Conservation (phyloP, 2,329 filamentous ascomycete species). For the Botrytis sinoallii region DNA sequence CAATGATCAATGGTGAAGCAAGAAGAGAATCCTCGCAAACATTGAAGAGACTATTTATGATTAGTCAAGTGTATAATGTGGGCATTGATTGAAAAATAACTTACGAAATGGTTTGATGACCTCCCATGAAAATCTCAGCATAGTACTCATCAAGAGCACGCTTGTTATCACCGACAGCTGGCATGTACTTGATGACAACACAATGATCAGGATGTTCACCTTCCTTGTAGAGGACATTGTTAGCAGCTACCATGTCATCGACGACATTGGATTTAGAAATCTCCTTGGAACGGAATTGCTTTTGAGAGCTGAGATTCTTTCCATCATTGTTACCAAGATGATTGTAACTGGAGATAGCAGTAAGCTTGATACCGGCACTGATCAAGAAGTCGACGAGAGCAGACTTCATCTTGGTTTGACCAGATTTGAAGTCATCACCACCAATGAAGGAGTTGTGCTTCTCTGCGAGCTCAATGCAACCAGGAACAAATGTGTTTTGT, state of each 20-base stretch:
- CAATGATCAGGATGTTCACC: constrained; percentile 97
- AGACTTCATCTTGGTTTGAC: constrained; percentile 99
- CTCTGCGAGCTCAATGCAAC: constrained; percentile 84
- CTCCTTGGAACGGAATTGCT: constrained; percentile 99
- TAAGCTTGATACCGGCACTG: constrained; percentile 97
- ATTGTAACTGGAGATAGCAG: constrained; percentile 98
- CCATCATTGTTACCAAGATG: constrained; percentile 99
- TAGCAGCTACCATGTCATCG: constrained; percentile 98
- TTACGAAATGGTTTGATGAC: constrained; percentile 91
- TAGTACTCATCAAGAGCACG: constrained; percentile 98
- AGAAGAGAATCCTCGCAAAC: constrained; percentile 98
- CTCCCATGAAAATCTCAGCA: constrained; percentile 97
- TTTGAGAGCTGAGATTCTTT: constrained; percentile 96
- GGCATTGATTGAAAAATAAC: constrained; percentile 32
- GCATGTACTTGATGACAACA: constrained; percentile 99
- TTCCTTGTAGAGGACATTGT: constrained; percentile 82
- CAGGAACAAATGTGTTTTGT: constrained; percentile 98
- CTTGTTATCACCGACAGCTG: constrained; percentile 97
- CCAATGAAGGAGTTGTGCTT: constrained; percentile 86
- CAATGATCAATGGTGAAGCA: constrained; percentile 94
- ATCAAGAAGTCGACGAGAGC: constrained; percentile 98
- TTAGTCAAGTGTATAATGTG: constrained; percentile 27
- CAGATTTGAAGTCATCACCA: constrained; percentile 99
- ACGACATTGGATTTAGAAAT: constrained; percentile 99
- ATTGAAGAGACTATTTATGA: constrained; percentile 74